Conservation (phyloP, 495 filamentous ascomycete species). For the Penicillium paradoxum region DNA sequence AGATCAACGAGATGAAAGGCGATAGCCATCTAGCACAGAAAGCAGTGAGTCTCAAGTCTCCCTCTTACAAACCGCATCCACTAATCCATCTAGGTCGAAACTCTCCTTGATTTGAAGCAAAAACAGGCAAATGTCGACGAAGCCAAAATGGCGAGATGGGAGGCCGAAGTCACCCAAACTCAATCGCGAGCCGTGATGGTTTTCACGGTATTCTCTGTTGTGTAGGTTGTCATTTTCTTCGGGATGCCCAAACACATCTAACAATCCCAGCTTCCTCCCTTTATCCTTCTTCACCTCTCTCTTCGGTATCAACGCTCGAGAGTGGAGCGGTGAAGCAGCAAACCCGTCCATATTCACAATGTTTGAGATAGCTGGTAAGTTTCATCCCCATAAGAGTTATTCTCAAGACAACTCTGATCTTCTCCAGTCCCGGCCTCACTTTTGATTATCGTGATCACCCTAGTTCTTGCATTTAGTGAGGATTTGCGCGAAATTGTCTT, state of each 20-base stretch:
- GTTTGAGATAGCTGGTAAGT: constrained; percentile 32
- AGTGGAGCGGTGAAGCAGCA: constrained; percentile 49
- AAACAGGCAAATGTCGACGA: constrained; percentile 67
- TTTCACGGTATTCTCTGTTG: constrained; percentile 64
- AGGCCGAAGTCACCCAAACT: constrained; percentile 58
- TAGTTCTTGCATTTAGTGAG: constrained; percentile 42
- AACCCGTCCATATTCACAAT: constrained; percentile 32
- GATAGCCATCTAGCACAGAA: constrained; percentile 41
- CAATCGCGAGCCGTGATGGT: constrained; percentile 64
- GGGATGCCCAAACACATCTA: constrained; percentile 32
- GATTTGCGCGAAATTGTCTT: constrained; percentile 28
- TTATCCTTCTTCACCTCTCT: constrained; percentile 63
- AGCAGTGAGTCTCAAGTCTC: constrained; percentile 20
- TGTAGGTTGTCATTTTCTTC: constrained; percentile 43
- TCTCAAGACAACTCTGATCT: constrained; percentile 8
- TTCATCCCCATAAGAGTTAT: background rate
- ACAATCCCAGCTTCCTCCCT: constrained; percentile 47
- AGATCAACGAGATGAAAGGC: constrained; percentile 55
- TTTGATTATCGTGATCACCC: constrained; percentile 39
- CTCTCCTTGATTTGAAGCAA: constrained; percentile 63
- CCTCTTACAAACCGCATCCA: background rate
- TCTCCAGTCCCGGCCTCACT: constrained; percentile 31
- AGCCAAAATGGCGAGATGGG: constrained; percentile 57
- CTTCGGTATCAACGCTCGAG: constrained; percentile 60
- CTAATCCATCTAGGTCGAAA: constrained; percentile 47